Conservation (phyloP, 1,284 basidiomycete genomes). For the Xerocomus nothofagi region DNA sequence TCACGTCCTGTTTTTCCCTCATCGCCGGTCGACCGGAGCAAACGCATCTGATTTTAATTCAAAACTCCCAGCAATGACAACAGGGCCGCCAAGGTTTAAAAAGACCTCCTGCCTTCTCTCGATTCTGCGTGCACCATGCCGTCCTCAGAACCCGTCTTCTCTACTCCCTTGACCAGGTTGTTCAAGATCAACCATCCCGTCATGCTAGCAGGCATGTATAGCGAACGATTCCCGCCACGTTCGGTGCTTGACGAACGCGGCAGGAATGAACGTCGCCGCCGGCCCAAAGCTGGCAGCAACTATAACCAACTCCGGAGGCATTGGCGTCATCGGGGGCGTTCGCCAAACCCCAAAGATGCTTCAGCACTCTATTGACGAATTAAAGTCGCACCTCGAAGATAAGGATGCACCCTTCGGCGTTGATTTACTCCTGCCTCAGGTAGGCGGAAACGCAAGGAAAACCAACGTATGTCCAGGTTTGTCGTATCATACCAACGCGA, state of each 20-base stretch:
- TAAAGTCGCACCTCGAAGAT: constrained; percentile 70
- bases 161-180: constrained; percentile 63
- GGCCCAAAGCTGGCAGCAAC: constrained; percentile 77
- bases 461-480: constrained; percentile 58
- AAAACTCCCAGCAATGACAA: not conserved
- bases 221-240: not conserved
- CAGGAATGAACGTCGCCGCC: constrained; percentile 84
- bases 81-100: not conserved
- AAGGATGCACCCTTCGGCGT: constrained; percentile 80
- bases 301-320: constrained; percentile 77
- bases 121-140: constrained; percentile 43
- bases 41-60: not conserved
- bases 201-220: constrained; percentile 60
- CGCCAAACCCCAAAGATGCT: constrained; percentile 70
- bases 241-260: not conserved
- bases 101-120: not conserved
- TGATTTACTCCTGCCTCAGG: constrained; percentile 78
- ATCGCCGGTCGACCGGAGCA: not conserved
- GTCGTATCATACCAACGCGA: not conserved
- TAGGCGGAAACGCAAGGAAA: constrained; percentile 77
- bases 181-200: constrained; percentile 84
- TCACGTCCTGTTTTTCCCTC: constrained; percentile 19
- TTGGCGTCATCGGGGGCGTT: constrained; percentile 84
- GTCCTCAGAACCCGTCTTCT: constrained; percentile 55
- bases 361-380: constrained; percentile 60